Percentiles rank a stretch among this genome's conserved stretches.
phyloP scores from a whole-genome alignment of 139 green algal species.

The Klebsormidium nitens region DNA sequence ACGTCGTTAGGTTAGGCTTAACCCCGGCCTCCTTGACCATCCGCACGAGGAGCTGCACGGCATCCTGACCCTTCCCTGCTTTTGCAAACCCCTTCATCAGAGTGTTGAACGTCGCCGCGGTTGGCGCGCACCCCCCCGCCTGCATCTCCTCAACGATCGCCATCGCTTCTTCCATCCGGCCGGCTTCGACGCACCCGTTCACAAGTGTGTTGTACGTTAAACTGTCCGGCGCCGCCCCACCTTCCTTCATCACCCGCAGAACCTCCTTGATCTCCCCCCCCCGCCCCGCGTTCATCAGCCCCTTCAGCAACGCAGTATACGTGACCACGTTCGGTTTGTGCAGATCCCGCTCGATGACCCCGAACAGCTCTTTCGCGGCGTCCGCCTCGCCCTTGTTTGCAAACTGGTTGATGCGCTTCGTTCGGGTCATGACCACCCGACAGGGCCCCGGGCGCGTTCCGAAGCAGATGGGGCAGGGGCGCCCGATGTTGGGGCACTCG shows the following conservation, averaged over 20 bases:
- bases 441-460: not conserved
- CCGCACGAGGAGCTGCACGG: not conserved
- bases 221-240: slow-evolving; percentile 6
- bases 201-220: slow-evolving; percentile 17
- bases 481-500: not conserved
- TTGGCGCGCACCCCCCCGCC: not conserved
- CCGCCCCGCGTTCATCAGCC: not conserved
- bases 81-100: slow-evolving; percentile 18
- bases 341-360: not conserved
- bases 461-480: not conserved
- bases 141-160: not conserved
- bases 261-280: slow-evolving; percentile 6
- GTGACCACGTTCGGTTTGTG: too few species aligned
- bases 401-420: not conserved
- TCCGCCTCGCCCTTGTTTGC: not conserved
- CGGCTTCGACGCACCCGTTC: slow-evolving; percentile 5
- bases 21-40: slow-evolving; percentile 1
- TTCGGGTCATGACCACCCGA: not conserved
- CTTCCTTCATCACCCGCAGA: slow-evolving; percentile 14
- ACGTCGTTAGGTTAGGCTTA: slow-evolving; percentile 7
- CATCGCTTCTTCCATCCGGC: slow-evolving; percentile 11
- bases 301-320: slow-evolving; percentile 11
- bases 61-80: not conserved
- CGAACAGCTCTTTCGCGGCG: not conserved
- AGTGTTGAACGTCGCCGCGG: slow-evolving; percentile 16